Evolutionary conservation across 768 basidiomycete species (phyloP).

Genomic region (Lentinula raphanica): DNA sequence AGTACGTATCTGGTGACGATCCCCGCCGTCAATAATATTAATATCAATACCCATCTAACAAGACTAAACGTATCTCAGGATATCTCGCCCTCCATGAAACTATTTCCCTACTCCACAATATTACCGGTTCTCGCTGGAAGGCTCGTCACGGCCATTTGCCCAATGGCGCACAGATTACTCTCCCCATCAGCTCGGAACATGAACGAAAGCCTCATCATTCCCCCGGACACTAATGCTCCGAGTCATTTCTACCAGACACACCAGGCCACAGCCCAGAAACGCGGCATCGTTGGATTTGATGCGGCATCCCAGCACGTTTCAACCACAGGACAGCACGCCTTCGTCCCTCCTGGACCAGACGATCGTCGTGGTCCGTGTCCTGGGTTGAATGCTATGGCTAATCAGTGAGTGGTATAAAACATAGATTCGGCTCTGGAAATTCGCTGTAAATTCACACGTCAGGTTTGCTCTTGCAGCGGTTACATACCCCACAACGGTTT

Average conservation of each 20-base stretch:
- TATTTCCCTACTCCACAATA: not conserved
- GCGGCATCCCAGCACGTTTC: not conserved
- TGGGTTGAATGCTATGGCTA: conserved; percentile 25
- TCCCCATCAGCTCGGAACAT: not conserved
- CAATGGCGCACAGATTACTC: not conserved
- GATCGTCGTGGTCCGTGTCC: conserved; percentile 19
- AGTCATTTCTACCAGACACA: too few relatives aligned
- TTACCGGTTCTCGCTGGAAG: not conserved
- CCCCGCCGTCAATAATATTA: too few relatives aligned
- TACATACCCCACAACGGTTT: not conserved
- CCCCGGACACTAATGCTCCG: too few relatives aligned
- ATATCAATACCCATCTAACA: too few relatives aligned
- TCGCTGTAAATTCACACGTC: not conserved
- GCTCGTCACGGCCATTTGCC: not conserved
- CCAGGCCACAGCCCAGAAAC: not conserved
- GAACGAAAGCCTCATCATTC: too few relatives aligned
- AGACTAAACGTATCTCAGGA: too few relatives aligned
- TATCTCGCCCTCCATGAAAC: not conserved
- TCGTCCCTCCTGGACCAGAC: not conserved
- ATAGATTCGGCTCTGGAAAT: not conserved
- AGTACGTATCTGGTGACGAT: too few relatives aligned
- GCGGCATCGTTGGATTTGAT: not conserved
- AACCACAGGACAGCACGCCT: not conserved
- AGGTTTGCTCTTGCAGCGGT: not conserved
- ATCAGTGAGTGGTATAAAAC: conserved; percentile 11